Percentiles rank a stretch among this genome's conserved stretches.
Evolutionary conservation across 768 basidiomycete species (phyloP).

Genomic region (Podaxis sp.): DNA sequence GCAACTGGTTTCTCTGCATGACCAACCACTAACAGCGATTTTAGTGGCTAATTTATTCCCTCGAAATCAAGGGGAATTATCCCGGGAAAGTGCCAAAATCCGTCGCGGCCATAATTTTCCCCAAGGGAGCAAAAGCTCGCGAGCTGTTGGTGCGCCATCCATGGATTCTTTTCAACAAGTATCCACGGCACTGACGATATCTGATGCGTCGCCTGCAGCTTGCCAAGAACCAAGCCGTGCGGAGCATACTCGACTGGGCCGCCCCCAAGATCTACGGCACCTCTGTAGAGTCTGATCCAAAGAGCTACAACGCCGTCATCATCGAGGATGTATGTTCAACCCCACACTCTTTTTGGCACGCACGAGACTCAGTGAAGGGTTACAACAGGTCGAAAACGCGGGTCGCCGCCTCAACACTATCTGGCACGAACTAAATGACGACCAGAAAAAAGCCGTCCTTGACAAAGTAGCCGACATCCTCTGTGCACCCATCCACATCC

Average conservation of each 20-base stretch:
- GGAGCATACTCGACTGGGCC: conserved; percentile 15
- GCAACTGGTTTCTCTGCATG: not conserved
- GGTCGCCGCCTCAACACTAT: conserved; percentile 1
- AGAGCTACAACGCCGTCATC: conserved; percentile 12
- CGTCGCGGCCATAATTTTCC: conserved; percentile 11
- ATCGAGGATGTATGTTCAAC: conserved; percentile 11
- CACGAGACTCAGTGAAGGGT: not conserved
- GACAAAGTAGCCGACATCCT: conserved; percentile 15
- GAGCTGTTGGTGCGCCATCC: conserved; percentile 5
- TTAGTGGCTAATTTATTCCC: conserved; percentile 10
- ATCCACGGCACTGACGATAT: not conserved
- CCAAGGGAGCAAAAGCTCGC: conserved; percentile 9
- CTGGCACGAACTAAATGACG: not conserved
- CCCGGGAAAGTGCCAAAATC: conserved; percentile 15
- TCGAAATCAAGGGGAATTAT: conserved; percentile 11
- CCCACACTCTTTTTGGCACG: not conserved
- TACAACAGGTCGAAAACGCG: conserved; percentile 2
- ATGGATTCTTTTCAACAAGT: not conserved
- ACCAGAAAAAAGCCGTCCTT: conserved; percentile 11
- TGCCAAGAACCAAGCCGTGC: conserved; percentile 1
- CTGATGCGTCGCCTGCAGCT: not conserved
- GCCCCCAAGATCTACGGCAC: conserved; percentile 15
- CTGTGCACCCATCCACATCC: conserved; percentile 11
- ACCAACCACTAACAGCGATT: not conserved
- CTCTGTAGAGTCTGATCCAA: conserved; percentile 4